Evolutionary conservation across 805 yeast genomes (phyloP), one percentile per base, ranked within the genome.

Genomic region (Kuraishia floccosa): DNA sequence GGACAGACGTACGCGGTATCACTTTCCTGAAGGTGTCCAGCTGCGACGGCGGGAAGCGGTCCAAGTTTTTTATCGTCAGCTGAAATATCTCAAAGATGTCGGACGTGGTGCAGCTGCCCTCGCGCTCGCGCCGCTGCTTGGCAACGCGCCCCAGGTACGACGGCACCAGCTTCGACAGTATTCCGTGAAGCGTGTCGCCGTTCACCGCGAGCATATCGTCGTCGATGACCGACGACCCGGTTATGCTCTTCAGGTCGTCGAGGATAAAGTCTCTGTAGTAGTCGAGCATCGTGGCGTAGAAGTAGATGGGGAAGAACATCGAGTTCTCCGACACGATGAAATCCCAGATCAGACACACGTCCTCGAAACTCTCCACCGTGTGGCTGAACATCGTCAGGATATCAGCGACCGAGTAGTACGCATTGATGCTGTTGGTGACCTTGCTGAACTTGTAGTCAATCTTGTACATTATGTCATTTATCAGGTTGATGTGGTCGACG

Each of bases 331-430:
- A 61, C 24, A 86, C 54, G 6, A 79, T 58, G 33, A 67, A 69
- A 47, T 84, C 94, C 71, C 91, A 83, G 3, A 89, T 51, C 3
- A 63, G 51, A 34, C 72, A 60, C 5, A 82, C 53, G 18, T 70
- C 67, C 9, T 55, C 56, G 29, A 66, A 54, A 21, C 63, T 59
- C 27, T 59, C 54, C 13, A 70, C 39, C 24, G 60, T 34, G 54
- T 87, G 96, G 6, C 89, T 60, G 47, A 76, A 84, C 28, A 83
- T 42, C 1, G 97, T 85, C 22, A 89, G 60, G 1, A 89, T 57
- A 1, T 89, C 69, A 13, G 95, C 80, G 11, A 91, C 52, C 0
- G 85, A 80, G 44, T 73, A 87, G 32, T 65, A 65, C 2, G 85
- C 84, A 35, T 65, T 62, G 6, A 63, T 34, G 3, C 56, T 36